Percentiles rank a stretch among this genome's conserved stretches.
Evolutionary conservation across 352 stramenopile species (phyloP).

Genomic region (Peronospora farinosa): DNA sequence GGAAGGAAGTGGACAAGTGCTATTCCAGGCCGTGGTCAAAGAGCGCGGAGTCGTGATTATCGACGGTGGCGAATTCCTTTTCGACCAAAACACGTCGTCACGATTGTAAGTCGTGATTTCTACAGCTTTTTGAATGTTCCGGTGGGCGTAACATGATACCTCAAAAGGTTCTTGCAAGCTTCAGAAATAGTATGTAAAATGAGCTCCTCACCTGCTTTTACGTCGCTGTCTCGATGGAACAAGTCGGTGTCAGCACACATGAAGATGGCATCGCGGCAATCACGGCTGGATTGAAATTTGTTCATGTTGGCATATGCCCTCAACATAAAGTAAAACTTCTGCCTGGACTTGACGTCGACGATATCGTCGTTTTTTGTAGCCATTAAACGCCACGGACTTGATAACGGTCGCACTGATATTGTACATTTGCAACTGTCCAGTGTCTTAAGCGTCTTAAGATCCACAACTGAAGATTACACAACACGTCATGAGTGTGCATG

Average conservation of each 20-base stretch:
- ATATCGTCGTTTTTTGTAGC: conserved; percentile 71
- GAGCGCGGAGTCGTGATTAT: conserved; percentile 73
- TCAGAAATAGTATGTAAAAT: no score
- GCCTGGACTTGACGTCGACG: conserved; percentile 19
- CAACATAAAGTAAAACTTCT: no score
- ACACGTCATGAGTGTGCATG: background rate
- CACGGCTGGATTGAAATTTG: no score
- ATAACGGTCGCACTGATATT: conserved; percentile 54
- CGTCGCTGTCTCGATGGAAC: no score
- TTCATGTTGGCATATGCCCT: no score
- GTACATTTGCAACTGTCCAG: conserved; percentile 62
- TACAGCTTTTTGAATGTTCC: no score
- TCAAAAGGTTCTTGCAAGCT: no score
- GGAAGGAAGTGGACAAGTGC: conserved; percentile 38
- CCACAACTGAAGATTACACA: conserved; percentile 37
- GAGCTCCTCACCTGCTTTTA: no score
- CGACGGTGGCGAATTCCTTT: conserved; percentile 75
- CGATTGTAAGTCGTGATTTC: conserved; percentile 13
- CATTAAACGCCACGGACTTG: conserved; percentile 58
- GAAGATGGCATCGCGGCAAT: no score
- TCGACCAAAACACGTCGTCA: conserved; percentile 17
- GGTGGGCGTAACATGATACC: no score
- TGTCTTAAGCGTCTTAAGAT: conserved; percentile 47
- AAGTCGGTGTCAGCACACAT: no score
- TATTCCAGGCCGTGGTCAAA: conserved; percentile 71